These are phyloP conservation scores for Akanthomyces muscarius DNA, from an alignment of 2,329 filamentous ascomycete species.

Conservation along the genomic window DNA sequence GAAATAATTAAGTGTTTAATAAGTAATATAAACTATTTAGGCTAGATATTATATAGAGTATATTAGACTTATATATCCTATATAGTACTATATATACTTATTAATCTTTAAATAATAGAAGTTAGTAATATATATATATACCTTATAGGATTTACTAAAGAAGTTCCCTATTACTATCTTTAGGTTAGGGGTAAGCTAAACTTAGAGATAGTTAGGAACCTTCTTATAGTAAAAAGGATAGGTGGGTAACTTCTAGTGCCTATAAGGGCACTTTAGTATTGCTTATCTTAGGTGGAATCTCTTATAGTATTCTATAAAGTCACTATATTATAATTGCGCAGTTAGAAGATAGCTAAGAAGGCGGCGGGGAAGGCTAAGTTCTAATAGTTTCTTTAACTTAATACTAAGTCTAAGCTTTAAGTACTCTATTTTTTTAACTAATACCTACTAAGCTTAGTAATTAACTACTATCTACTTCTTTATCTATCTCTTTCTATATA, in stretches of 20 bases:
- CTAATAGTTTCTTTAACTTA: not conserved
- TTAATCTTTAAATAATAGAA: too few species aligned
- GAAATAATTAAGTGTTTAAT: not conserved
- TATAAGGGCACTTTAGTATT: not conserved
- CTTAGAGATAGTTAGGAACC: not conserved
- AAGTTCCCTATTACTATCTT: not conserved
- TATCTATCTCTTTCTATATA: not conserved
- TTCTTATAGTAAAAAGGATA: slow-evolving; percentile 1
- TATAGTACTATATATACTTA: not conserved
- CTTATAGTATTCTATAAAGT: not conserved
- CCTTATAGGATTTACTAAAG: slow-evolving; percentile 1
- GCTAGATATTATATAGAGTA: not conserved
- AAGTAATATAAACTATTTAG: not conserved
- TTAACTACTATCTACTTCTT: not conserved
- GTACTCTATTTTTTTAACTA: not conserved
- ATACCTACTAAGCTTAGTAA: not conserved
- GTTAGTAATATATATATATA: not conserved
- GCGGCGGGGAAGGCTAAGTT: too few species aligned
- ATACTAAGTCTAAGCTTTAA: not conserved
- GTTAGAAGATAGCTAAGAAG: not conserved
- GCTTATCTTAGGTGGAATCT: not conserved
- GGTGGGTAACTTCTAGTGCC: not conserved
- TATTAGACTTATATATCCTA: not conserved
- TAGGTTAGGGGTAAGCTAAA: not conserved
- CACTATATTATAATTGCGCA: not conserved